Conservation (phyloP, 2,329 filamentous ascomycete species). For the Dactylellina parvicollis region DNA sequence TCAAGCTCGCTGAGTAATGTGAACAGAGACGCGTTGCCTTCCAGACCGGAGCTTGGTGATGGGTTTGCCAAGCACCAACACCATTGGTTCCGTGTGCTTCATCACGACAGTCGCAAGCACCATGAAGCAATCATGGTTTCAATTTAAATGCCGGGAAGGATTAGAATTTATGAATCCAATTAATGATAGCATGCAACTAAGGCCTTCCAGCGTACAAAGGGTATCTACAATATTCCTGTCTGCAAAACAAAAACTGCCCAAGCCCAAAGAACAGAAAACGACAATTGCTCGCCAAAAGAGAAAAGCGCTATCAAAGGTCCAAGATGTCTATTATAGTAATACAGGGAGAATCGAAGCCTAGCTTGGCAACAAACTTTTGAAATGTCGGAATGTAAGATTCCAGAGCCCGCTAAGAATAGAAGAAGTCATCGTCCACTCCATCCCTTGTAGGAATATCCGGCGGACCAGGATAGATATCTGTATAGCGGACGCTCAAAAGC, state of each 20-base stretch:
- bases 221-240: constrained; percentile 34
- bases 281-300: constrained; percentile 6
- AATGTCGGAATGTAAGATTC: neutral
- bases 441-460: constrained; percentile 82
- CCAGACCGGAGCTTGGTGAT: constrained; percentile 28
- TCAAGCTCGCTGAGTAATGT: constrained; percentile 52
- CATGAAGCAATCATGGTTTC: neutral
- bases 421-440: constrained; percentile 83
- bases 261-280: constrained; percentile 9
- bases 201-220: constrained; percentile 17
- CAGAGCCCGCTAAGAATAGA: constrained; percentile 49
- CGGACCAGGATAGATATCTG: constrained; percentile 73
- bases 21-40: constrained; percentile 49
- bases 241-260: constrained; percentile 11
- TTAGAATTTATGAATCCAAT: neutral
- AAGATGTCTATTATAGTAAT: constrained; percentile 48
- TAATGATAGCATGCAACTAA: neutral
- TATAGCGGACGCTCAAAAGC: constrained; percentile 87
- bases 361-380: constrained; percentile 7
- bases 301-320: neutral
- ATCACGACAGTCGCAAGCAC: too few relatives aligned
- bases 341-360: constrained; percentile 16
- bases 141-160: neutral
- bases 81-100: too few relatives aligned
- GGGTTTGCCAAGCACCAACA: constrained; percentile 39